phyloP scores from a whole-genome alignment of 495 filamentous ascomycete genomes.

The Podospora didyma region DNA sequence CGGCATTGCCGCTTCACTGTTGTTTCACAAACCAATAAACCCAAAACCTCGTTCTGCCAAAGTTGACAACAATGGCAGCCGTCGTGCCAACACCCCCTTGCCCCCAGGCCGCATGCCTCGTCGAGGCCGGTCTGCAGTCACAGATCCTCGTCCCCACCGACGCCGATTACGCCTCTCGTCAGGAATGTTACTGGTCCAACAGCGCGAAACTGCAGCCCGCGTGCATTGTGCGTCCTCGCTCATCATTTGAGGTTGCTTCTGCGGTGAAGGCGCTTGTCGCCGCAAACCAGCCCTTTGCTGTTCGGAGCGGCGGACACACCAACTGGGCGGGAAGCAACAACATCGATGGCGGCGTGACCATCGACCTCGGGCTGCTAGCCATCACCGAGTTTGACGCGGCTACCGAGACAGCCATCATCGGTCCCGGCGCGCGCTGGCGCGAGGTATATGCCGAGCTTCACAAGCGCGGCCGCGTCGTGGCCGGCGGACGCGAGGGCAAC shows the following conservation, averaged over 20 bases:
- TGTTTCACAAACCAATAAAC: too few species aligned
- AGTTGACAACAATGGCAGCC: too few species aligned
- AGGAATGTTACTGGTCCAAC: conserved; percentile 44
- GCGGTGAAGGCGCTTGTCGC: conserved; percentile 26
- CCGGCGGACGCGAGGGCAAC: conserved; percentile 49
- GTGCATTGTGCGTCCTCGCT: conserved; percentile 36
- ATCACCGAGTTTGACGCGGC: conserved; percentile 26
- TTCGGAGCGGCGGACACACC: conserved; percentile 49
- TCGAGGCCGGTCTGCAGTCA: background rate
- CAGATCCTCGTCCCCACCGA: conserved; percentile 6
- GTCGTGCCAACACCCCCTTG: too few species aligned
- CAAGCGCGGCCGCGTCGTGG: conserved; percentile 35
- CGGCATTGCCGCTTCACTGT: too few species aligned
- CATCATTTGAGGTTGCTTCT: conserved; percentile 31
- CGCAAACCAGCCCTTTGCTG: conserved; percentile 40
- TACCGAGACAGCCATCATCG: conserved; percentile 30
- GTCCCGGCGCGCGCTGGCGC: conserved; percentile 43
- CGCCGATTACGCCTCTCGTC: conserved; percentile 7
- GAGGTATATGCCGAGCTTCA: conserved; percentile 50
- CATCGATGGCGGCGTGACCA: conserved; percentile 50
- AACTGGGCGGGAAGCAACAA: conserved; percentile 40
- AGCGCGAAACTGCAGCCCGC: conserved; percentile 31
- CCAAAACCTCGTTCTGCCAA: too few species aligned
- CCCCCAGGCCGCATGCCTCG: too few species aligned
- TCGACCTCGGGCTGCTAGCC: conserved; percentile 47